Conservation (phyloP, 306 rosid genomes). For the Datisca glomerata region DNA sequence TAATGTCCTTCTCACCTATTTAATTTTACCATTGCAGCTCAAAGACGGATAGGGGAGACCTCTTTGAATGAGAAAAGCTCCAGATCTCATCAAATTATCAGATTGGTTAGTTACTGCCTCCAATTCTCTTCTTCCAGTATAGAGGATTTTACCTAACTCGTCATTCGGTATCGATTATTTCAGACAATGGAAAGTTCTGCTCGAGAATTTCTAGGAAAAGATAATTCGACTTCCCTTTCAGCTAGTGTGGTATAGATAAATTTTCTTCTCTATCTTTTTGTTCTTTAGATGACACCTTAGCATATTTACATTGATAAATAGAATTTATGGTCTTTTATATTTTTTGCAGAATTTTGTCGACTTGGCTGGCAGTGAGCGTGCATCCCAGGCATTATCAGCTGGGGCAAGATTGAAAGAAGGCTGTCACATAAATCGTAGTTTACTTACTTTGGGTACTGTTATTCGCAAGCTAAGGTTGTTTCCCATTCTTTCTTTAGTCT, state of each 20-base stretch:
- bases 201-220: conserved; percentile 87
- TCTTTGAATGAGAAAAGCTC: conserved; percentile 86
- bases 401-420: conserved; percentile 96
- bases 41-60: conserved; percentile 97
- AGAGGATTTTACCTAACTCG: conserved; percentile 3
- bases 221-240: conserved; percentile 74
- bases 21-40: conserved; percentile 56
- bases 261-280: conserved; percentile 7
- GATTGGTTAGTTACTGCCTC: conserved; percentile 42
- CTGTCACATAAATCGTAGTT: conserved; percentile 96
- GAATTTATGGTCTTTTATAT: conserved; percentile 10
- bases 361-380: conserved; percentile 98
- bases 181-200: conserved; percentile 98
- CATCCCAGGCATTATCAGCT: conserved; percentile 88
- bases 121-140: background rate
- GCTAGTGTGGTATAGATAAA: conserved; percentile 74
- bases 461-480: conserved; percentile 92
- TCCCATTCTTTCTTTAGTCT: conserved; percentile 11
- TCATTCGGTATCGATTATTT: conserved; percentile 21
- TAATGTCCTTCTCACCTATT: no score
- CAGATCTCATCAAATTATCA: conserved; percentile 94
- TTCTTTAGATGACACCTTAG: background rate
- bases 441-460: conserved; percentile 83
- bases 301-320: background rate
- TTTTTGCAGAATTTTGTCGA: conserved; percentile 87